phyloP scores from a whole-genome alignment of 2,329 filamentous ascomycete species.

The Cladosporium sp. region DNA sequence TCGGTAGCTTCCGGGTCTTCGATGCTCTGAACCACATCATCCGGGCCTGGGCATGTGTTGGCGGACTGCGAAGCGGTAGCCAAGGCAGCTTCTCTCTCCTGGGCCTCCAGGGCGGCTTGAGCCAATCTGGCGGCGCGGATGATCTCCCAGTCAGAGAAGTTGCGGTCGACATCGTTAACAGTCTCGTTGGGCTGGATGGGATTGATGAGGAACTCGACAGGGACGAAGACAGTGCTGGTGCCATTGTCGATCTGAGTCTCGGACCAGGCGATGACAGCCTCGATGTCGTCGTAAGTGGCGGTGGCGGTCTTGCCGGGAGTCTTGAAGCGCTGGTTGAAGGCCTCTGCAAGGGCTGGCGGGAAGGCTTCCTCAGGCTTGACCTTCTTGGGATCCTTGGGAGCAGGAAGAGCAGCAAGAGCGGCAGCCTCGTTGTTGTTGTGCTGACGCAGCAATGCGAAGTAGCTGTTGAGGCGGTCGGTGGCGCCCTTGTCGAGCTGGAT shows the following conservation, averaged over 20 bases:
- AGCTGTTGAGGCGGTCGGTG: constrained; percentile 20
- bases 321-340: constrained; percentile 17
- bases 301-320: constrained; percentile 16
- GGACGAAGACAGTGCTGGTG: constrained; percentile 23
- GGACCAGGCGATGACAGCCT: constrained; percentile 23
- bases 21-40: background rate
- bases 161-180: constrained; percentile 18
- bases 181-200: constrained; percentile 18
- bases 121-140: background rate
- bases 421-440: constrained; percentile 18
- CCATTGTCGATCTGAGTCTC: constrained; percentile 16
- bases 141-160: constrained; percentile 23
- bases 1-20: constrained; percentile 23
- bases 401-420: constrained; percentile 11
- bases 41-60: background rate
- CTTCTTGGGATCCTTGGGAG: constrained; percentile 17
- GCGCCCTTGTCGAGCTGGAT: constrained; percentile 26
- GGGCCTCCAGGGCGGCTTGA: background rate
- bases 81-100: background rate
- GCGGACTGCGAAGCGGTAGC: background rate
- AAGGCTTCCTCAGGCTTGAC: constrained; percentile 17
- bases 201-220: constrained; percentile 29
- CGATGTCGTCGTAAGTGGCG: constrained; percentile 20
- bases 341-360: constrained; percentile 19
- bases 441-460: constrained; percentile 19